Evolutionary conservation across 164 flowering plant species (phyloP).

Genomic region (Akebia trifoliata): DNA sequence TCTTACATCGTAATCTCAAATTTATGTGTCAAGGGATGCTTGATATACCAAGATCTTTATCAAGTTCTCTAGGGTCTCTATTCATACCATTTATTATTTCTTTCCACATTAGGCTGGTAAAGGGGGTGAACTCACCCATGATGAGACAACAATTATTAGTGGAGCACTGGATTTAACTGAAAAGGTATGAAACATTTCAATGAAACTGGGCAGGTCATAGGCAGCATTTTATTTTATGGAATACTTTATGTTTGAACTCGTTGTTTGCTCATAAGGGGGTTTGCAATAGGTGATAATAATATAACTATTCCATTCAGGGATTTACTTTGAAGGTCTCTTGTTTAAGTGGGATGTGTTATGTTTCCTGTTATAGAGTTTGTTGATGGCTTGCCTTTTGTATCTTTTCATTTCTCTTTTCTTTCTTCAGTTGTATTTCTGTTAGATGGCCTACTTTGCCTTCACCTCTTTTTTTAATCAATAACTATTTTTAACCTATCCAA

Average conservation of each 20-base stretch:
- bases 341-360: no score
- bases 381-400: no score
- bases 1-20: not conserved
- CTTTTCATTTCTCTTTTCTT: no score
- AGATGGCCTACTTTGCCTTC: no score
- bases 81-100: slow-evolving; percentile 2
- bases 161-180: slow-evolving; percentile 97
- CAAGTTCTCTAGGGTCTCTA: not conserved
- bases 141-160: slow-evolving; percentile 95
- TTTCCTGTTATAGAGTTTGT: no score
- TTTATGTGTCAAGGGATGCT: not conserved
- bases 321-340: no score
- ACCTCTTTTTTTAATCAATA: no score
- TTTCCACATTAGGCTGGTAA: slow-evolving; percentile 68
- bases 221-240: not conserved
- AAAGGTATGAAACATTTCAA: slow-evolving; percentile 47
- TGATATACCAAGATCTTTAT: not conserved
- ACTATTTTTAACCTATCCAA: no score
- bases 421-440: no score
- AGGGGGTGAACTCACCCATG: slow-evolving; percentile 98
- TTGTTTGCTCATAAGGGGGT: not conserved
- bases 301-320: no score
- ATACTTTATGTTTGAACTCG: not conserved
- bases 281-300: no score
- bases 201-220: slow-evolving; percentile 1